These are phyloP conservation scores for Xylariaceae sp. DNA, from an alignment of 2,329 filamentous ascomycete genomes.

Conservation along the genomic window DNA sequence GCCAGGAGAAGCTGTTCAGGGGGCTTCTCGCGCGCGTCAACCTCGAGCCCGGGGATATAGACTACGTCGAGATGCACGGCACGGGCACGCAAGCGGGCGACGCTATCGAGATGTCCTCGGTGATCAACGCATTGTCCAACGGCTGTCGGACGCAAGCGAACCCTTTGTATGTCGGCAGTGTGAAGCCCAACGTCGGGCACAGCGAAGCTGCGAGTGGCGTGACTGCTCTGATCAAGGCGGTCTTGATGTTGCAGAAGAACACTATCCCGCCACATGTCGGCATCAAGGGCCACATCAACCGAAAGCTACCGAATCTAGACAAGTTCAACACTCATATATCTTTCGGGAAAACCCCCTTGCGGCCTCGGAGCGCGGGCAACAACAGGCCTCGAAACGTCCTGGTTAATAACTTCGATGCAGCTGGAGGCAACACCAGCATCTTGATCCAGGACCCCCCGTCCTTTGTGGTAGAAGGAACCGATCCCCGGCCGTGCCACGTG, in stretches of 20 bases:
- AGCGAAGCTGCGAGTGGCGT: constrained; percentile 35
- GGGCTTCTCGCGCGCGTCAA: constrained; percentile 52
- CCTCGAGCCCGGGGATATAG: constrained; percentile 48
- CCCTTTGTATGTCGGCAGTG: constrained; percentile 39
- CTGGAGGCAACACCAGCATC: constrained; percentile 43
- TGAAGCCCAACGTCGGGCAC: constrained; percentile 44
- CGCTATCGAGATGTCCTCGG: constrained; percentile 57
- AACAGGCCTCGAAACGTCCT: constrained; percentile 20
- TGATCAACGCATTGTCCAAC: constrained; percentile 55
- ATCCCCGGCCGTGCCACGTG: constrained; percentile 44
- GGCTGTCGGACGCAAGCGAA: too few species aligned
- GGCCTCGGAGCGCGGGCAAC: too few species aligned
- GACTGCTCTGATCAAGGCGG: constrained; percentile 15
- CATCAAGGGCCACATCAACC: constrained; percentile 43
- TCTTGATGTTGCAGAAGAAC: constrained; percentile 21
- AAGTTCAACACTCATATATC: constrained; percentile 36
- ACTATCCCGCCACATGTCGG: constrained; percentile 43
- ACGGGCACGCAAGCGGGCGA: constrained; percentile 68
- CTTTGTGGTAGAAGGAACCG: constrained; percentile 32
- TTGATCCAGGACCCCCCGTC: constrained; percentile 20
- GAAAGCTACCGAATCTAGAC: constrained; percentile 11
- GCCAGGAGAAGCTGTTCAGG: constrained; percentile 56
- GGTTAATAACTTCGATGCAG: constrained; percentile 40
- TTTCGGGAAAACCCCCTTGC: constrained; percentile 31
- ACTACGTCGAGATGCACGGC: constrained; percentile 64